Base-by-base conservation (phyloP, 1,284 basidiomycete species). In the Leccinum huronense region DNA sequence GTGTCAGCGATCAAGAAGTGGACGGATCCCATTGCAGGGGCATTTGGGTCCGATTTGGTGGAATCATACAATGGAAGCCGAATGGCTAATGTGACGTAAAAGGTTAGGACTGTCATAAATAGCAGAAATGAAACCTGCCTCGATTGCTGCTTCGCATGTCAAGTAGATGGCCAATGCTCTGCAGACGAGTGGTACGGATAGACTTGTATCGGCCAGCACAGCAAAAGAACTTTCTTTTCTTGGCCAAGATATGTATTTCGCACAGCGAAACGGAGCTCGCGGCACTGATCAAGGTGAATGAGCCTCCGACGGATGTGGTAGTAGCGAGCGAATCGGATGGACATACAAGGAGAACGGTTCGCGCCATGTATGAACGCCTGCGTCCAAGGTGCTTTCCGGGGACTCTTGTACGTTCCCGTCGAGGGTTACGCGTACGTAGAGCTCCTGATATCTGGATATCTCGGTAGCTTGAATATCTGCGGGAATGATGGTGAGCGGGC, bases 11-110 rank as follows among this genome's bases (percentile, higher is more conserved):
- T 73, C 66, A 65, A 64, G 63, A 76, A 72, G 59, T 65, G 66
- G 63, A 73, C 62, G 66, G 64, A 69, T 73, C 72, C 72, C 63
- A 66, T 67, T 66, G 66, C 69, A 48, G 66, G 68, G 65, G 64
- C 63, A 69, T 66, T 72, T 71, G 63, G 33, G 64, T 73, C 73
- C 61, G 71, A 63, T 73, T 58, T 75, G 57, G 66, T 73, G 71
- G 72, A 71, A 67, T 74, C 69, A 58, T 71, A 76, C 70, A 73
- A 76, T 76, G 72, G 72, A 73, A 73, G 72, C 33, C 64, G 73
- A 55, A 76, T 57, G 14, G 40, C 72, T 73, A 58, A 30, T 30
- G 54, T 71, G 72, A 73, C 72, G 72, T 73, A 73, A 73, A 73
- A 54, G 59, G 56, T 72, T 27, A 75, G 69, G 63, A 67, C 11